Conservation (phyloP, 352 stramenopile genomes). For the Globisporangium echinulatum region DNA sequence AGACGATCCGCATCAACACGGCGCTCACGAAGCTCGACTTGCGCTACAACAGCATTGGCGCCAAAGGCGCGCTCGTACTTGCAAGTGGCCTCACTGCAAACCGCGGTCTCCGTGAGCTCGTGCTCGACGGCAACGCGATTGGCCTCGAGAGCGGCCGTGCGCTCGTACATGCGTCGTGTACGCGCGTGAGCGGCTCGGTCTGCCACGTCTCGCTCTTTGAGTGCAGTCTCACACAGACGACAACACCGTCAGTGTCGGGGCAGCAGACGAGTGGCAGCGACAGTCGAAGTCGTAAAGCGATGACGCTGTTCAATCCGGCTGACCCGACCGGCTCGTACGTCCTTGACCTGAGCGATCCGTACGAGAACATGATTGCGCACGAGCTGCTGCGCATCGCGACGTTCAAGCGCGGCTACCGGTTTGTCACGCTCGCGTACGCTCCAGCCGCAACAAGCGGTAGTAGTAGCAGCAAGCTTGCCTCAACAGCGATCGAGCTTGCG, state of each 20-base stretch:
- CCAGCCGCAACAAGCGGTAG: conserved; percentile 10
- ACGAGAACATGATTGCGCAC: conserved; percentile 68
- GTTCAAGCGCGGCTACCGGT: conserved; percentile 40
- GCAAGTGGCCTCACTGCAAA: conserved; percentile 49
- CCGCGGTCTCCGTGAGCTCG: conserved; percentile 33
- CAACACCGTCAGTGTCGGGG: neutral
- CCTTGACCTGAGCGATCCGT: conserved; percentile 59
- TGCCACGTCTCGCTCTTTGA: conserved; percentile 52
- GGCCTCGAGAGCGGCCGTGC: conserved; percentile 46
- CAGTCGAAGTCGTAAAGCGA: conserved; percentile 7
- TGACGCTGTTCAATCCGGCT: conserved; percentile 53
- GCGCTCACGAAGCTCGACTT: conserved; percentile 37
- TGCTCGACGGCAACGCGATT: conserved; percentile 56
- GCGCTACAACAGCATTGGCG: conserved; percentile 60
- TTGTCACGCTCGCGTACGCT: conserved; percentile 44
- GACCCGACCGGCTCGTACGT: conserved; percentile 51
- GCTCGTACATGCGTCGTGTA: conserved; percentile 51
- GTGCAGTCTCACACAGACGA: conserved; percentile 27
- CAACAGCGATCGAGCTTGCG: conserved; percentile 22
- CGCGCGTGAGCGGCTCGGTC: conserved; percentile 16
- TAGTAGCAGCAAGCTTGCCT: conserved; percentile 5
- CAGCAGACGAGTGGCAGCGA: neutral
- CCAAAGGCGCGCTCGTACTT: conserved; percentile 44
- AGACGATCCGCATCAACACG: conserved; percentile 45
- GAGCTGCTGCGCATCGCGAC: conserved; percentile 62